Evolutionary conservation across 805 yeast genomes (phyloP).

Genomic region (Metschnikowia continentalis): DNA sequence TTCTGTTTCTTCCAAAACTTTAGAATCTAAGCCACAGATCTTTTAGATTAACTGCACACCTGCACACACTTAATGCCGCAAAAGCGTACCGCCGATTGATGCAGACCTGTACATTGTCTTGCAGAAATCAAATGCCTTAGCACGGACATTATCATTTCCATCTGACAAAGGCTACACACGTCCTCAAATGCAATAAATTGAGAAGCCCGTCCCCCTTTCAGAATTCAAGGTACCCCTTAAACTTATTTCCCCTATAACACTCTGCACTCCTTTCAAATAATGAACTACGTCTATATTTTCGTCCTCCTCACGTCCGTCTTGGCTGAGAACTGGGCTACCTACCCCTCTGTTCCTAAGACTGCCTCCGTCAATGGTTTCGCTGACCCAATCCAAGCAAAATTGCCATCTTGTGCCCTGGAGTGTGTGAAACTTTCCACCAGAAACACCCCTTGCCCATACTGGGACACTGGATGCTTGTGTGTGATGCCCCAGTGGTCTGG

Average conservation of each 20-base stretch:
- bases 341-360: conserved; percentile 44
- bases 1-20: no score
- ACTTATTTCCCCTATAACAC: not conserved
- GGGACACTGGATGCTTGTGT: conserved; percentile 51
- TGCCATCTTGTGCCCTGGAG: conserved; percentile 41
- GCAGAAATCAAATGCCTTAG: not conserved
- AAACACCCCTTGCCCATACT: conserved; percentile 49
- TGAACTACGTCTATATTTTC: conserved; percentile 2
- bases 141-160: conserved; percentile 2
- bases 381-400: conserved; percentile 35
- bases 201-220: not conserved
- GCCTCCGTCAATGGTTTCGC: conserved; percentile 48
- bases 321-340: conserved; percentile 38
- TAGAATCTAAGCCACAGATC: not conserved
- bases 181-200: not conserved
- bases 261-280: not conserved
- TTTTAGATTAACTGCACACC: not conserved
- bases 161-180: not conserved
- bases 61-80: not conserved
- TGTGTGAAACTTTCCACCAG: conserved; percentile 36
- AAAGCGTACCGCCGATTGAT: not conserved
- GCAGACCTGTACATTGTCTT: not conserved
- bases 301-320: conserved; percentile 12
- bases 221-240: not conserved
- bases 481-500: conserved; percentile 47